Evolutionary conservation across 2,329 filamentous ascomycete genomes (phyloP), one percentile per base, ranked within the genome.

Genomic region (Pseudogymnoascus sp.): DNA sequence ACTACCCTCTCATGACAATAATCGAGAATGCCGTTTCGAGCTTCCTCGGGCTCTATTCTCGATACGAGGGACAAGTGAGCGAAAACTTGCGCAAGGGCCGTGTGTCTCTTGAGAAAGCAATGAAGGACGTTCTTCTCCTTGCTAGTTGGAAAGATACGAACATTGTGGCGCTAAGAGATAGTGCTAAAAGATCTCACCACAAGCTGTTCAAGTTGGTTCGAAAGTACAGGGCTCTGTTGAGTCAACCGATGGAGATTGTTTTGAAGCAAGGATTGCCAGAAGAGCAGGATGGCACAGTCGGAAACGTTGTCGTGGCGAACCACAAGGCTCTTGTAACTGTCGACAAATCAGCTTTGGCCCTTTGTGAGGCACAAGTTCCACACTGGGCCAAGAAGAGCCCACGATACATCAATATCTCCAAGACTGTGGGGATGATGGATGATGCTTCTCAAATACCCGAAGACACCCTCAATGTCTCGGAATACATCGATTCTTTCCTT

Each of bases 91-190:
- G 78, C 18, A 84, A 84, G 50, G 89, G 88, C n/a, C 85, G 91
- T 63, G 78, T 81, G 5, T 81, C 83, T 0, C 81, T 97, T n/a
- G 93, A 97, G 74, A 96, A 92, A 75, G 87, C 91, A 64, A 91
- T 97, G 82, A 93, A 89, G 73, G 90, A 97, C 69, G 87, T 97
- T n/a, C 83, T 99, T 14, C 85, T 96, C 61, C 79, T 99, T 69
- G 92, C 93, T 6, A 97, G 92, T 75, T 99, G 96, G 96, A 97
- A 96, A 74, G 95, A 99, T 69, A 96, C 91, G 21, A 99, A 97
- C 71, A 96, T 99, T 66, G 88, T 89, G 59, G 90, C 91, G 0
- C 79, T 99, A 14, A 85, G 88, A 68, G 92, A 97, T 72, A 97
- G 93, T 74, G 92, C 95, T 1, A 88, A 89, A 70, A 89, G 88